Evolutionary conservation across 2,329 filamentous ascomycete species (phyloP).

Genomic region (Magnaporthiopsis rhizophila): DNA sequence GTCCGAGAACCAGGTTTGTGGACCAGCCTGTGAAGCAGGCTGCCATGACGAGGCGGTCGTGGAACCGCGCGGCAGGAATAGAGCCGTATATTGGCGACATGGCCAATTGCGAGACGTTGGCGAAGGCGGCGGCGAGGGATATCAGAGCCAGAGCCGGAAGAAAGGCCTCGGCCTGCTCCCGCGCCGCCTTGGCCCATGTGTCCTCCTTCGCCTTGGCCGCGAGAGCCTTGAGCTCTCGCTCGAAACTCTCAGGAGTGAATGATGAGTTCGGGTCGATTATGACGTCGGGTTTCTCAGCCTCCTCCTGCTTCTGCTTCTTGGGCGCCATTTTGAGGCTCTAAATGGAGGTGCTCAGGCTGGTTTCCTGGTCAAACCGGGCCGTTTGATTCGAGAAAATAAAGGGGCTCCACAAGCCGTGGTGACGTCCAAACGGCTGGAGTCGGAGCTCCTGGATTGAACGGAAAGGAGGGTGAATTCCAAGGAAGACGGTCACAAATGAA

Average conservation of each 20-base stretch:
- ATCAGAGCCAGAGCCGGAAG: slow-evolving; percentile 37
- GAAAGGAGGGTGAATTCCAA: background rate
- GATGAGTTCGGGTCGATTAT: slow-evolving; percentile 23
- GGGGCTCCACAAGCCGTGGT: background rate
- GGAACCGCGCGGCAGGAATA: slow-evolving; percentile 67
- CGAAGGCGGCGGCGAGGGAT: slow-evolving; percentile 52
- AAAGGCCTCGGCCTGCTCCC: slow-evolving; percentile 32
- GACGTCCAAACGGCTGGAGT: background rate
- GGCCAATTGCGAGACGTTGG: slow-evolving; percentile 64
- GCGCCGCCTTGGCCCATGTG: slow-evolving; percentile 23
- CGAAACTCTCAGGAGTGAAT: slow-evolving; percentile 44
- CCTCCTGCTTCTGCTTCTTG: slow-evolving; percentile 7
- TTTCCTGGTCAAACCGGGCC: background rate
- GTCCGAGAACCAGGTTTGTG: slow-evolving; percentile 48
- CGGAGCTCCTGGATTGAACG: too few relatives aligned
- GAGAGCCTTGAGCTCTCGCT: slow-evolving; percentile 44
- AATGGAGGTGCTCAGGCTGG: background rate
- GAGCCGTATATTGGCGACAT: slow-evolving; percentile 85
- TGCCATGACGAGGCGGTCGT: slow-evolving; percentile 56
- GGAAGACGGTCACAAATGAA: background rate
- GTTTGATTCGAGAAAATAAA: background rate
- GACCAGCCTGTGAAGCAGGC: slow-evolving; percentile 67
- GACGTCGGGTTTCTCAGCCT: background rate
- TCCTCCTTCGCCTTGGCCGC: slow-evolving; percentile 34
- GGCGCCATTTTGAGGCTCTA: slow-evolving; percentile 9